Conservation (phyloP, 2,329 filamentous ascomycete species). For the Coleophoma crateriformis region DNA sequence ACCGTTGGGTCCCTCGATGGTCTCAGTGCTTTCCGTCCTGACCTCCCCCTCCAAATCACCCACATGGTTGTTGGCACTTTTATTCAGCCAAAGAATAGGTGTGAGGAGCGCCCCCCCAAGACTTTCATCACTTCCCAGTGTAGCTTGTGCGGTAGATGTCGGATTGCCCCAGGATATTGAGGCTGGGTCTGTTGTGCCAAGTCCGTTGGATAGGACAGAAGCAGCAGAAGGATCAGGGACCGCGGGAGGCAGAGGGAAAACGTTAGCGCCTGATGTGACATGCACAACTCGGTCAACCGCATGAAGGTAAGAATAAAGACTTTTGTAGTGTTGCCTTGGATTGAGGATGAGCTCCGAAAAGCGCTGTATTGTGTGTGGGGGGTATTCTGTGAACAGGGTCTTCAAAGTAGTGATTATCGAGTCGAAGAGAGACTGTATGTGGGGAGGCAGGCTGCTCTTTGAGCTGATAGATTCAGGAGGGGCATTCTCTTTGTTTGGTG, state of each 20-base stretch:
- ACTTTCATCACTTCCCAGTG: conserved; percentile 77
- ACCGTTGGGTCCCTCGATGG: conserved; percentile 76
- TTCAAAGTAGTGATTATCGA: conserved; percentile 57
- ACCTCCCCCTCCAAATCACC: conserved; percentile 52
- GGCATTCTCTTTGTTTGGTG: conserved; percentile 65
- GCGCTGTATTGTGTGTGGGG: conserved; percentile 90
- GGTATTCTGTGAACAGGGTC: conserved; percentile 63
- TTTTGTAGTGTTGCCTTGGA: conserved; percentile 75
- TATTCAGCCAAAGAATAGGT: conserved; percentile 82
- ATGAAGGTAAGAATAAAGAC: conserved; percentile 78
- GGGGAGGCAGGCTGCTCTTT: conserved; percentile 51
- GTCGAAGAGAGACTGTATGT: conserved; percentile 55
- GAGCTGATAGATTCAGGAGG: conserved; percentile 31
- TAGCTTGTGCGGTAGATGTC: conserved; percentile 32
- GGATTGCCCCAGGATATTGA: conserved; percentile 43
- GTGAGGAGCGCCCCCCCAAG: conserved; percentile 87
- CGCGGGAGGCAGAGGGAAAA: conserved; percentile 76
- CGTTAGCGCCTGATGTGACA: conserved; percentile 75
- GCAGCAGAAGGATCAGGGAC: conserved; percentile 52
- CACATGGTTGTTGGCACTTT: conserved; percentile 28
- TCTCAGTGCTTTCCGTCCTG: conserved; percentile 70
- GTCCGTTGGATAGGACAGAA: conserved; percentile 54
- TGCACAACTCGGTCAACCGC: conserved; percentile 87
- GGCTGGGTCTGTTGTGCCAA: conserved; percentile 30
- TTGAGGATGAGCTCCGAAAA: conserved; percentile 78